Evolutionary conservation across 345 rosid species (phyloP), one percentile per base, ranked within the genome.

Genomic region (Rhodamnia rubescens): DNA sequence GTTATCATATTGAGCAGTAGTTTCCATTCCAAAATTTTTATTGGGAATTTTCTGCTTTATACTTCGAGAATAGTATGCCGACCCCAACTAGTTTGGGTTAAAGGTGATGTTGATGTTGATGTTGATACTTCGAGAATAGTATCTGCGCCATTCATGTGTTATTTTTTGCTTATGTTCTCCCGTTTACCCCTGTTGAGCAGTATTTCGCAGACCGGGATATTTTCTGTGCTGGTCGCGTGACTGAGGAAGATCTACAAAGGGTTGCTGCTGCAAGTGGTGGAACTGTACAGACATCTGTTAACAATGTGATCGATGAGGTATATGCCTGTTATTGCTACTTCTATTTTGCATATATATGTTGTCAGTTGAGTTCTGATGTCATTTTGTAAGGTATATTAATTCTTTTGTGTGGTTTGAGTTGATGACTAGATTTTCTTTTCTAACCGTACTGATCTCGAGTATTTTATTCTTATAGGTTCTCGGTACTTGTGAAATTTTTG

Each of bases 191-290:
- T 86, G 44, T 64, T 61, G 64, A 57, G 88, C 96, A 98, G 99
- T 96, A 98, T 88, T 98, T 98, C 88, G 99, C 99, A 22, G 99
- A 98, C 89, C 92, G 99, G 75, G 99, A 98, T 92, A 94, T 98
- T 82, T 98, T 98, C 92, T 96, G 99, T 84, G 99, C 99, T 90
- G 99, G 99, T 82, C 99, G 99, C 85, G 99, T 98, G 83, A 88
- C 96, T 84, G 99, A 98, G 90, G 99, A 94, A 89, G 99, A 98
- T 90, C 92, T 98, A 58, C 94, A 90, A 64, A 90, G 99, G 83
- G 99, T 98, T 88, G 94, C 99, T 88, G 98, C 99, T 86, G 99
- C 99, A 24, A 90, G 94, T 85, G 99, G 99, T 87, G 99, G 99
- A 92, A 95, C 97, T 74, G 91, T 98, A 53, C 99, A 98, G 87